Evolutionary conservation across 768 basidiomycete genomes (phyloP), one percentile per base, ranked within the genome.

Genomic region (Boletus subparvulus): DNA sequence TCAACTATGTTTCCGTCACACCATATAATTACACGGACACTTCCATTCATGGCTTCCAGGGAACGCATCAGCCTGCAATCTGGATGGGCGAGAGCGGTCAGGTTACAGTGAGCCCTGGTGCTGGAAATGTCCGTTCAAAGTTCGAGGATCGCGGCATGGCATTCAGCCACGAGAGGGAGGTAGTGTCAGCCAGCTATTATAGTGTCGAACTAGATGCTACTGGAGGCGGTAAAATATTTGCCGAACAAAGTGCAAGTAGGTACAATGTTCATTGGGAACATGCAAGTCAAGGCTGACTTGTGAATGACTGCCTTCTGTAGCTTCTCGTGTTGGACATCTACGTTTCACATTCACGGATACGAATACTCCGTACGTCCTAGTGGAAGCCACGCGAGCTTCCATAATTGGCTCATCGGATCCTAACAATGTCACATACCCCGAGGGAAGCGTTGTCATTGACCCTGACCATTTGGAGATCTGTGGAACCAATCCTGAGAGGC

Each of bases 51-150:
- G 90, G 91, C 1, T 91, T 92, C 63, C 82, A 87, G 46, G 90
- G 82, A 6, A 92, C 90, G 4, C 84, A 90, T 52, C 91, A 91
- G 61, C 90, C 90, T 12, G 91, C 91, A 1, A 92, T 93, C 37
- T 92, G 90, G 90, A 92, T 93, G 90, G 90, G 87, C 3, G 88
- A 89, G 62, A 88, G 83, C 59, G 88, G 81, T 0, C 81, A 82
- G 46, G 80, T 85, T 3, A 76, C 81, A 6, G 75, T 90, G 26
- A 77, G 79, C 30, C 87, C 88, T 12, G 87, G 88, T 7, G 69
- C 70, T 9, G 80, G 80, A 17, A 54, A 65, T 4, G 74, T 90
- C 1, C 77, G 78, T 40, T 73, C 78, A 10, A 74, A 74, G 6
- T 88, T 90, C 56, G 83, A 84, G 42, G 71, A 81, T 44, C 77